phyloP scores from a whole-genome alignment of 768 basidiomycete species.

The Leucosporidium creatinivorum region DNA sequence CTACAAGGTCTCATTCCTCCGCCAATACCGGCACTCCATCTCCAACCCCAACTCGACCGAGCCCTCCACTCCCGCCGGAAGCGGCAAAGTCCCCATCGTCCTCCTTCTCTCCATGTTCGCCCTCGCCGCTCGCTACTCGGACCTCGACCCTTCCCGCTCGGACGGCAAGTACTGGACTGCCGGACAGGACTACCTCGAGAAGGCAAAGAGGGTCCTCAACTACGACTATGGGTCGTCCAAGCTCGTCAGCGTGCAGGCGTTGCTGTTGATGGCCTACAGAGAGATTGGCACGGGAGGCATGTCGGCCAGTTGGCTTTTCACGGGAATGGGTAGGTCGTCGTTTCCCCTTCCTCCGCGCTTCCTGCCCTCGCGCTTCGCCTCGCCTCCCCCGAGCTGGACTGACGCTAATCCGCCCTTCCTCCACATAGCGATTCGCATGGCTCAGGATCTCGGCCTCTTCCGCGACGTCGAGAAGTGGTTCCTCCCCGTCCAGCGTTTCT shows the following conservation, averaged over 20 bases:
- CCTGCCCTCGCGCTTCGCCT: neutral
- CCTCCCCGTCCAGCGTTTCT: conserved; percentile 35
- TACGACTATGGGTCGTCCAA: conserved; percentile 64
- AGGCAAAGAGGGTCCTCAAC: conserved; percentile 32
- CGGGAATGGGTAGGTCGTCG: conserved; percentile 45
- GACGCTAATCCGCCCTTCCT: neutral
- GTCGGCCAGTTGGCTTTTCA: conserved; percentile 78
- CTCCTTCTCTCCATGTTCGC: conserved; percentile 78
- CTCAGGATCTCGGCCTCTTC: conserved; percentile 38
- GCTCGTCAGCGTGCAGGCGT: conserved; percentile 66
- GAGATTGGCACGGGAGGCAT: conserved; percentile 81
- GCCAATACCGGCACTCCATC: conserved; percentile 33
- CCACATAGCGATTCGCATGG: conserved; percentile 69
- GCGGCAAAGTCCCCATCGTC: conserved; percentile 48
- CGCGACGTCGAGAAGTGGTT: conserved; percentile 37
- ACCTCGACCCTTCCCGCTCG: conserved; percentile 17
- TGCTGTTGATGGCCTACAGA: conserved; percentile 72
- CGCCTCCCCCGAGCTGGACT: neutral
- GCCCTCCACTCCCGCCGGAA: conserved; percentile 16
- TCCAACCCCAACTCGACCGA: conserved; percentile 23
- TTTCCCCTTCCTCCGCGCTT: neutral
- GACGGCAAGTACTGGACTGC: conserved; percentile 36
- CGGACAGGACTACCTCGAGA: conserved; percentile 33
- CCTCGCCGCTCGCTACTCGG: conserved; percentile 64
- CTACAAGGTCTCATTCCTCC: conserved; percentile 31